Evolutionary conservation across 2,329 filamentous ascomycete species (phyloP).

Genomic region (Penicillium rolfsii): DNA sequence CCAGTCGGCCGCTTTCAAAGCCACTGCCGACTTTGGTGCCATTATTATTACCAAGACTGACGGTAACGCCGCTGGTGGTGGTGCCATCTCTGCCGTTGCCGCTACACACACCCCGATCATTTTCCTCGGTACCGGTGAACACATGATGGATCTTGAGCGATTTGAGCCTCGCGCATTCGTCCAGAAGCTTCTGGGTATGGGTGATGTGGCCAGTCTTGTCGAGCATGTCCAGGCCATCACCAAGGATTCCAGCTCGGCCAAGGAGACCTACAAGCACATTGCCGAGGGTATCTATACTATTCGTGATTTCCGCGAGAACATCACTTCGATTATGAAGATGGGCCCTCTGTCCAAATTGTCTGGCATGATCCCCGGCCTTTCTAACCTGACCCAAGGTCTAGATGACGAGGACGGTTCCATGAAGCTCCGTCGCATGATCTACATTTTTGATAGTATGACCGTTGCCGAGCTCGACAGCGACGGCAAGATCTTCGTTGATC

Average conservation of each 20-base stretch:
- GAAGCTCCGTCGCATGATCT: conserved; percentile 97
- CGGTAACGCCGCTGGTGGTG: conserved; percentile 91
- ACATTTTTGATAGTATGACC: conserved; percentile 98
- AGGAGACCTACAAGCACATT: conserved; percentile 99
- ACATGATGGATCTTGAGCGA: conserved; percentile 90
- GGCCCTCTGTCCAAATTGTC: conserved; percentile 96
- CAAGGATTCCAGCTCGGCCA: conserved; percentile 74
- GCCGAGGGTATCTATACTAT: conserved; percentile 95
- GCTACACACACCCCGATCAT: conserved; percentile 96
- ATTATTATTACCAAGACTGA: conserved; percentile 99
- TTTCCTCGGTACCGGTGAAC: conserved; percentile 96
- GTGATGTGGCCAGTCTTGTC: conserved; percentile 90
- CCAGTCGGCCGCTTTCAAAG: conserved; percentile 95
- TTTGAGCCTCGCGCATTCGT: conserved; percentile 94
- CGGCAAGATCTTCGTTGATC: conserved; percentile 89
- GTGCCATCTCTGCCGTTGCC: conserved; percentile 95
- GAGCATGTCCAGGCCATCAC: conserved; percentile 97
- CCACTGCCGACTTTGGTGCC: conserved; percentile 92
- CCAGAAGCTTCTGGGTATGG: conserved; percentile 93
- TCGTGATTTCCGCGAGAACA: conserved; percentile 89
- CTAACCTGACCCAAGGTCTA: conserved; percentile 91
- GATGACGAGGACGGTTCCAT: conserved; percentile 94
- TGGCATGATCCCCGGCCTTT: conserved; percentile 96
- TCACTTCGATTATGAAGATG: conserved; percentile 99
- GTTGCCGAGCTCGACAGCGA: conserved; percentile 93